Conservation (phyloP, 106 monocot species). For the Dendrobium nobile region DNA sequence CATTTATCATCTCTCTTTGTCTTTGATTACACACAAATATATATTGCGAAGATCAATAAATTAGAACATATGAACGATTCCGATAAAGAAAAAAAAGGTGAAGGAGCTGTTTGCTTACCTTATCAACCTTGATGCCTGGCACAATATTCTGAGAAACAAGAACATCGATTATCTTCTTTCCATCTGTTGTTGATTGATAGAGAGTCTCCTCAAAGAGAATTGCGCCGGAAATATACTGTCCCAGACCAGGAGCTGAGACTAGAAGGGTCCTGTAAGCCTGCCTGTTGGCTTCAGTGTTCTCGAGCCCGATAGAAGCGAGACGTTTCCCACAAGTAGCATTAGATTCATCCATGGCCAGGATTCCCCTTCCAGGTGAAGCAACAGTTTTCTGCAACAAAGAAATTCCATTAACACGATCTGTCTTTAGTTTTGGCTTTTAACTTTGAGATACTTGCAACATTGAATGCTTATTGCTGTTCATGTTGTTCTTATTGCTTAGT, state of each 20-base stretch:
- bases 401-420: neutral
- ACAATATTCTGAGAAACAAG: constrained; percentile 67
- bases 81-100: neutral
- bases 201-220: constrained; percentile 97
- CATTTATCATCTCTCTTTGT: too few species aligned
- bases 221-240: constrained; percentile 85
- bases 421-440: too few species aligned
- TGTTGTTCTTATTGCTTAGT: too few species aligned
- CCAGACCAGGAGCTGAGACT: constrained; percentile 64
- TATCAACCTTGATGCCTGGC: constrained; percentile 96
- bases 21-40: too few species aligned
- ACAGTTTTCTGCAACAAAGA: constrained; percentile 68
- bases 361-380: constrained; percentile 87
- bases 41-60: neutral
- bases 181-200: constrained; percentile 72
- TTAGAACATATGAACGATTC: neutral
- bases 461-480: too few species aligned
- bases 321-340: constrained; percentile 95
- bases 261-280: constrained; percentile 90
- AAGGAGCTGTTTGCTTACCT: constrained; percentile 38
- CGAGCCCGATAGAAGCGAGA: constrained; percentile 82
- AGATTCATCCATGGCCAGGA: constrained; percentile 96
- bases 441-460: too few species aligned
- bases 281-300: constrained; percentile 95
- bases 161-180: constrained; percentile 93